Percentiles rank a stretch among this genome's conserved stretches.
These are phyloP conservation scores for Cymodocea nodosa DNA, from an alignment of 116 monocot species.

Conservation along the genomic window DNA sequence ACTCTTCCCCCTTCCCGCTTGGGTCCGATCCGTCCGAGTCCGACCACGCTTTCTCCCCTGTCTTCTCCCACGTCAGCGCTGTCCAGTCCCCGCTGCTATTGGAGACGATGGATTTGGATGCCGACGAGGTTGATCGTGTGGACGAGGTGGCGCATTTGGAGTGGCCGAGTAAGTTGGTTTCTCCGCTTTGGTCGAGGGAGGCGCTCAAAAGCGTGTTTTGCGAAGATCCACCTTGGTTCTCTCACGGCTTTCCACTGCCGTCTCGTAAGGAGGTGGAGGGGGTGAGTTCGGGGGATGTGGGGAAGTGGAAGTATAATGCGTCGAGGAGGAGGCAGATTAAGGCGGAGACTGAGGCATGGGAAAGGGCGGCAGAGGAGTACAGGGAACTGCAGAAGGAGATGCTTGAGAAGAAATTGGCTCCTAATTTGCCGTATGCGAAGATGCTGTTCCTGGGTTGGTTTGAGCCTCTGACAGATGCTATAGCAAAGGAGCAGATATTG, in stretches of 20 bases:
- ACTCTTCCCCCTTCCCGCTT: slow-evolving; percentile 31
- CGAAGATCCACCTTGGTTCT: slow-evolving; percentile 34
- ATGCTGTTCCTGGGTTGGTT: slow-evolving; percentile 79
- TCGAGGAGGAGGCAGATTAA: slow-evolving; percentile 62
- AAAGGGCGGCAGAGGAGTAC: slow-evolving; percentile 74
- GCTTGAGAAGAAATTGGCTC: slow-evolving; percentile 82
- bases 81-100: slow-evolving; percentile 21
- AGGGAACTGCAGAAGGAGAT: slow-evolving; percentile 72
- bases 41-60: slow-evolving; percentile 24
- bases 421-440: slow-evolving; percentile 76
- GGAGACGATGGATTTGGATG: slow-evolving; percentile 12
- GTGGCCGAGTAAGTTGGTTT: slow-evolving; percentile 4
- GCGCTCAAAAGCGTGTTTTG: slow-evolving; percentile 19
- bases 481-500: slow-evolving; percentile 46
- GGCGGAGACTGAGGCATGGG: slow-evolving; percentile 86
- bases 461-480: slow-evolving; percentile 66
- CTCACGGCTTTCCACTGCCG: neutral
- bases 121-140: neutral
- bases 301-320: slow-evolving; percentile 29
- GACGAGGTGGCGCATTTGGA: slow-evolving; percentile 10
- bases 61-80: slow-evolving; percentile 23
- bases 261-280: neutral
- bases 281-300: neutral
- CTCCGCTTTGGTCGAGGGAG: slow-evolving; percentile 12
- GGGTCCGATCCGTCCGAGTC: slow-evolving; percentile 30